Percentiles rank a stretch among this genome's conserved stretches.
These are phyloP conservation scores for Globisporangium emineosum DNA, from an alignment of 352 stramenopile species.

Conservation along the genomic window DNA sequence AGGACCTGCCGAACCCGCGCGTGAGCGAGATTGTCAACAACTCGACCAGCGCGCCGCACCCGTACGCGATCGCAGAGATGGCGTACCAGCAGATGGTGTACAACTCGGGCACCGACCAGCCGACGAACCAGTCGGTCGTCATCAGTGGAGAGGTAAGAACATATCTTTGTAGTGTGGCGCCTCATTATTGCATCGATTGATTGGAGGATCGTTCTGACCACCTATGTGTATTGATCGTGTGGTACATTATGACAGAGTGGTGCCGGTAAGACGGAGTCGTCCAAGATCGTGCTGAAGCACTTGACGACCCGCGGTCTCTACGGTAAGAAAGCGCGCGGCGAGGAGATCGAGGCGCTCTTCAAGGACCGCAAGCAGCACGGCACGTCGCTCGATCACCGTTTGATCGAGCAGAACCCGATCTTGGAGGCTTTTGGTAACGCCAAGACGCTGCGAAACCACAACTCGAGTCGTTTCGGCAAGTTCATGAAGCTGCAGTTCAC, in stretches of 20 bases:
- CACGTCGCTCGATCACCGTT: constrained; percentile 70
- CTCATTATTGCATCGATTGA: neutral
- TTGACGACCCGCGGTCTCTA: constrained; percentile 85
- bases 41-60: constrained; percentile 69
- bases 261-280: constrained; percentile 89
- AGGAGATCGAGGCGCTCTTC: constrained; percentile 65
- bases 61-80: constrained; percentile 88
- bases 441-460: constrained; percentile 94
- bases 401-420: constrained; percentile 92
- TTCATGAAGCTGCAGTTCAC: constrained; percentile 96
- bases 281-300: constrained; percentile 89
- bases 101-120: constrained; percentile 80
- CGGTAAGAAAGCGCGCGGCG: constrained; percentile 73
- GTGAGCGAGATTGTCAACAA: constrained; percentile 80
- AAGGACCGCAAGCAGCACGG: constrained; percentile 49
- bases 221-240: neutral
- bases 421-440: constrained; percentile 95
- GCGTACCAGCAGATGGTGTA: constrained; percentile 92
- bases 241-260: constrained; percentile 36
- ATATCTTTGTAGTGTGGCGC: neutral
- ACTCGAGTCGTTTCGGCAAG: constrained; percentile 95
- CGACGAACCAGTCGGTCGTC: constrained; percentile 85
- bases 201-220: neutral
- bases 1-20: constrained; percentile 70
- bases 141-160: constrained; percentile 66